Evolutionary conservation across 805 yeast species (phyloP), one percentile per base, ranked within the genome.

Genomic region (Candida berthetii): DNA sequence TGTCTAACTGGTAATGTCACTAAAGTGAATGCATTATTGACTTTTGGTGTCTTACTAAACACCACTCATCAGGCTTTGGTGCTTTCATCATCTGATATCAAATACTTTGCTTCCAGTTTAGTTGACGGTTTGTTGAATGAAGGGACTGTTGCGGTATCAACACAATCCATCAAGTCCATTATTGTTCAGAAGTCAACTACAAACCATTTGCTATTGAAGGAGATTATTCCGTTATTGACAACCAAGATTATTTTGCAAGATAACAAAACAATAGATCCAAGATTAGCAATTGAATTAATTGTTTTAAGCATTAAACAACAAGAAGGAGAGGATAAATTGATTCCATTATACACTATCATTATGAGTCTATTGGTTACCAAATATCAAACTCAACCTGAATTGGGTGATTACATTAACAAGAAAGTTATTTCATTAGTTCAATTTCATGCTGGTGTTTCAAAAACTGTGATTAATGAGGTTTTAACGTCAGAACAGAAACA

Each of bases 81-180:
- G 3, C 48, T 77, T 4, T 48, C 55, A 9, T 58, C 51, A 1
- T 49, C 51, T 1, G 76, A 78, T 38, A 55, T 69, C 31, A 67
- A 62, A 2, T 51, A 54, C 9, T 52, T 70, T 28, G 57, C 65
- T 2, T 45, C 53, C 2, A 55, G 55, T 15, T 52, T 80, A 9
- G 44, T 65, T 1, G 52, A 49, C 4, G 66, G 70, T 14, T 49
- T 79, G 8, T 38, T 49, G 1, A 54, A 64, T 5, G 55, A 62
- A 3, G 67, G 61, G n/a, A 54, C 60, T 8, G 49, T 68, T 8
- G 57, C 66, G 0, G 62, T 76, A 9, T 66, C 76, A 0, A 65
- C 80, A 11, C 89, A 82, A 47, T 81, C 93, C 14, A 65, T 83
- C 39, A 81, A 72, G 49, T 68, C 81, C 0, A 62, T 86, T 35